Evolutionary conservation across 164 flowering plant species (phyloP).

Genomic region (Brasenia schreberi): DNA sequence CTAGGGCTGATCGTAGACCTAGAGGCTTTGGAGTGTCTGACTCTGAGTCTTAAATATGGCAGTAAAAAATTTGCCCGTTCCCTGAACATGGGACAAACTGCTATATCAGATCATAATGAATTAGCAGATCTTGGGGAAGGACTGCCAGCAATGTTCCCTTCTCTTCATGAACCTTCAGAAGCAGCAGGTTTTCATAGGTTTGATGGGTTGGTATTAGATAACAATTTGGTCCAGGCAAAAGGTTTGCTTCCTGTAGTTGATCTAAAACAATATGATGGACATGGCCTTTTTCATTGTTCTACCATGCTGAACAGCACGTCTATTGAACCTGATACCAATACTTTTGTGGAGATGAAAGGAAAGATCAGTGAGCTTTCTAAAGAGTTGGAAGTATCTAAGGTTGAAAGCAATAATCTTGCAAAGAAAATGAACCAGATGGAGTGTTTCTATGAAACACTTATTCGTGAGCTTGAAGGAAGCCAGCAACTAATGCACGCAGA

Average conservation of each 20-base stretch:
- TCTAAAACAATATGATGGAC: conserved; percentile 32
- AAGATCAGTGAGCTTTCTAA: conserved; percentile 47
- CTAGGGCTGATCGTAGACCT: conserved; percentile 32
- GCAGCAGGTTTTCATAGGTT: not conserved
- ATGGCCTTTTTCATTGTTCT: conserved; percentile 25
- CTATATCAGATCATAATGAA: not conserved
- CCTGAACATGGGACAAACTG: conserved; percentile 4
- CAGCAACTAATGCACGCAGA: conserved; percentile 81
- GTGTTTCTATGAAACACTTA: conserved; percentile 83
- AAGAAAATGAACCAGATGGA: conserved; percentile 93
- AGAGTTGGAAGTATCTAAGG: conserved; percentile 74
- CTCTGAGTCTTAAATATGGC: conserved; percentile 36
- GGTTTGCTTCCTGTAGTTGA: conserved; percentile 14
- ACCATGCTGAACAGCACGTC: conserved; percentile 22
- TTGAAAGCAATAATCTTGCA: conserved; percentile 47
- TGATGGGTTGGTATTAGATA: not conserved
- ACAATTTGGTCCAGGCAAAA: conserved; percentile 9
- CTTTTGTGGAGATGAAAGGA: conserved; percentile 21
- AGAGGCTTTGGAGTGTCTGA: conserved; percentile 29
- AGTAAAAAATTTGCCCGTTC: conserved; percentile 12
- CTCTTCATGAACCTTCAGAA: not conserved
- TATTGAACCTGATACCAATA: conserved; percentile 19
- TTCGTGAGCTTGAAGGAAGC: conserved; percentile 93
- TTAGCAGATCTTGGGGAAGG: not conserved
- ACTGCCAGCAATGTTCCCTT: not conserved